Percentiles rank a stretch among this genome's conserved stretches.
phyloP scores from a whole-genome alignment of 192 early-diverging fungal species.

The Pilaira anomala region DNA sequence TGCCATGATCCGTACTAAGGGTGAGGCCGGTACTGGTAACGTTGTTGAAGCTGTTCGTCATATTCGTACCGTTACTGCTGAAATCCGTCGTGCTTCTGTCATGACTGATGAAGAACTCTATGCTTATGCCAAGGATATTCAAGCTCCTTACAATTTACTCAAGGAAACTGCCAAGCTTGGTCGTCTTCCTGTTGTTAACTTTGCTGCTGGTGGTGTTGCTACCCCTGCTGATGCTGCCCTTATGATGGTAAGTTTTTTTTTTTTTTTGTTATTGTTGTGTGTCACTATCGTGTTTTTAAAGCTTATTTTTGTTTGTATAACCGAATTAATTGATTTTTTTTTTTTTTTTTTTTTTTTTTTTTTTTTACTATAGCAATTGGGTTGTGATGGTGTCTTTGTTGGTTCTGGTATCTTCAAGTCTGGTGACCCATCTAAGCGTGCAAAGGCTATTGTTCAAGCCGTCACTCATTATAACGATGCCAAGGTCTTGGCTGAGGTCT shows the following conservation, averaged over 20 bases:
- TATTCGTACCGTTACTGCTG: conserved; percentile 79
- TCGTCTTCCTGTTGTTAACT: conserved; percentile 95
- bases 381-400: conserved; percentile 98
- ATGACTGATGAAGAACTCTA: conserved; percentile 91
- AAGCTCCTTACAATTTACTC: conserved; percentile 87
- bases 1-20: conserved; percentile 97
- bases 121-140: conserved; percentile 95
- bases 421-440: conserved; percentile 91
- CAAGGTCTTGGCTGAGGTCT: conserved; percentile 82
- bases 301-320: background rate
- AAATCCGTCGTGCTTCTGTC: conserved; percentile 82
- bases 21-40: conserved; percentile 97
- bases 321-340: background rate
- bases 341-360: background rate
- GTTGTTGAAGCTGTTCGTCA: conserved; percentile 98
- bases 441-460: conserved; percentile 89
- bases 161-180: conserved; percentile 84
- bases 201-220: conserved; percentile 95
- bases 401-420: conserved; percentile 97
- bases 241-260: conserved; percentile 73
- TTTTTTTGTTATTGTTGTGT: background rate
- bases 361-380: conserved; percentile 62
- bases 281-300: background rate
- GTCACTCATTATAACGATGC: conserved; percentile 94
- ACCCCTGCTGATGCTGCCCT: conserved; percentile 98